Evolutionary conservation across 2,329 filamentous ascomycete species (phyloP), one percentile per base, ranked within the genome.

Genomic region (Niveomyces coronatus): DNA sequence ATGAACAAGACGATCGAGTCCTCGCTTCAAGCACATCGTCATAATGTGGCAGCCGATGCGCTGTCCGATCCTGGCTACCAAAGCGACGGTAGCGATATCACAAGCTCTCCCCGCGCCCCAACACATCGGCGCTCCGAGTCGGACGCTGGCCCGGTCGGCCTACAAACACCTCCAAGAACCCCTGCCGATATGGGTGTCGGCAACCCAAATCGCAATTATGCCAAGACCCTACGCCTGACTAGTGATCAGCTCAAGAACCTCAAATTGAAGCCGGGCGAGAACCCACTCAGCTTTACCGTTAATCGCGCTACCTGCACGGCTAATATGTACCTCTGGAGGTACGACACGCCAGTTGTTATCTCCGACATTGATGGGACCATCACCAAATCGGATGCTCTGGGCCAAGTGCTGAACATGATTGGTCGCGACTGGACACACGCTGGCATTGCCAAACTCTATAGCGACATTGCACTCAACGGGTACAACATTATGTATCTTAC

Each of bases 401-500:
- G 91, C 11, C 91, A 98, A 53, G 85, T 98, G 30, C 63, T 96
- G 38, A 96, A 89, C 65, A 91, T 91, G 77, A 89, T 98, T 47
- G 91, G 91, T 29, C 81, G 91, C 33, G 91, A 98, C 60, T 98
- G 91, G 91, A 98, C 91, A 3, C 91, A 98, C 57, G 75, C 87
- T 13, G 91, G 91, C 26, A 89, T 98, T 17, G 93, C 91, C 16
- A 98, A 98, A 63, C 71, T 98, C 8, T 98, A 96, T 62, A 91
- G 84, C 34, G 93, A 98, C 49, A 98, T 98, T 49, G 79, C 80
- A 1, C 79, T 82, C 50, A 98, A 98, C 53, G 91, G 91, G 6
- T 98, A 96, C 69, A 96, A 98, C 58, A 93, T 98, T 54, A 87
- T 98, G 74, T 98, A 98, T 56, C 72, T 98, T 31, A 98, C 91